Evolutionary conservation across 2,329 filamentous ascomycete genomes (phyloP), one percentile per base, ranked within the genome.

Genomic region (Fusarium irregulare): DNA sequence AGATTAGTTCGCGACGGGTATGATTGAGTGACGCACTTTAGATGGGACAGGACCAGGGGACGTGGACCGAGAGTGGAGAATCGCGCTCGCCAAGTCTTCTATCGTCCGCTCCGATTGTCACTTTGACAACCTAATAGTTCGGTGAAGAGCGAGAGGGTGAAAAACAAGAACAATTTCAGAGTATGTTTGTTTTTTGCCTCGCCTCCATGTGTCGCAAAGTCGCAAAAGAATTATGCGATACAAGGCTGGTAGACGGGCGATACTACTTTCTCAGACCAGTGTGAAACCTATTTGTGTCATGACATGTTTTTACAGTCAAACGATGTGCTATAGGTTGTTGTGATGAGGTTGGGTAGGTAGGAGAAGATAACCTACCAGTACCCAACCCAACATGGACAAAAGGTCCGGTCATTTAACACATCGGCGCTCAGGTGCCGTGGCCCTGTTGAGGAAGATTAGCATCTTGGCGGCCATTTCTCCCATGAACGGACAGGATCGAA

Each of bases 21-120:
- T 63, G 32, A 70, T 67, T 34, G 51, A 71, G 59, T 71, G 67
- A 70, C 68, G 67, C 62, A 70, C 46, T 58, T 68, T 70, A 63
- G 42, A 71, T 71, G 67, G 55, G 55, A 61, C 55, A 51, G 51
- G 57, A 71, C 58, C 68, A 54, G 58, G 58, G 42, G 30, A 34
- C 23, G 30, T 32, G 34, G 67, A 46, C 27, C 40, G 27, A 25
- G 42, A 45, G 67, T 51, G 44, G 63, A 34, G 41, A 56, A 42
- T 41, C 20, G 50, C 46, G 46, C 63, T 58, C 56, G 58, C 55
- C 57, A 58, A 63, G 47, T 63, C 42, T 45, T 70, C 27, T 69
- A 51, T 56, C 66, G 63, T 47, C 56, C 47, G 54, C 66, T 59
- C 56, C 44, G 54, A 45, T 59, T 67, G 42, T 61, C 58, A 55